A percentile compares a stretch with the other conserved stretches of the same genome.
These are phyloP conservation scores for Monosporozyma servazzii DNA, from an alignment of 805 yeast species.

Conservation along the genomic window DNA sequence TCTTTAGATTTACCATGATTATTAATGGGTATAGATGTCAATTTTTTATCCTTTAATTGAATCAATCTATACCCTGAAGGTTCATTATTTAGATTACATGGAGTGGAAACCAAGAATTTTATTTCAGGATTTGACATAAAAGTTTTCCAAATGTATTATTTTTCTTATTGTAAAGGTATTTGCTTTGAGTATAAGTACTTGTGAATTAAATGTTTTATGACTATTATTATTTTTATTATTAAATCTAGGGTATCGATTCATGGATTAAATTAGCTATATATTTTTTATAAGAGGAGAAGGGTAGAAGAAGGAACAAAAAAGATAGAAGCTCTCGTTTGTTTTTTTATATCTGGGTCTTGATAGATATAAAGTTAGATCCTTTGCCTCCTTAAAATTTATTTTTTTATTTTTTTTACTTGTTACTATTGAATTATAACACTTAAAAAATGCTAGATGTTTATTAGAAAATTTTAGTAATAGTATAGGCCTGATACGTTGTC, in stretches of 20 bases:
- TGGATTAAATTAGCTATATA: background rate
- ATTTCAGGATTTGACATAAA: slow-evolving; percentile 3
- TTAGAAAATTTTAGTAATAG: too few relatives aligned
- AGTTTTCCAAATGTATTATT: background rate
- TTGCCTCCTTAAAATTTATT: too few relatives aligned
- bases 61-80: slow-evolving; percentile 18
- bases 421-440: too few relatives aligned
- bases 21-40: slow-evolving; percentile 6
- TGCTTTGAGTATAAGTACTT: background rate
- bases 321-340: background rate
- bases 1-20: slow-evolving; percentile 1
- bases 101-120: slow-evolving; percentile 19
- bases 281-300: background rate
- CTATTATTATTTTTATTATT: background rate
- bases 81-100: slow-evolving; percentile 13
- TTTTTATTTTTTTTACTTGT: too few relatives aligned
- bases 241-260: background rate
- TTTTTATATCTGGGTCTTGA: too few relatives aligned
- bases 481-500: too few relatives aligned
- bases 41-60: slow-evolving; percentile 10
- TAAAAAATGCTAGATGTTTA: too few relatives aligned
- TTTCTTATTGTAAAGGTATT: background rate
- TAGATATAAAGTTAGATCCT: too few relatives aligned
- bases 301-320: background rate
- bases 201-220: background rate